Conservation (phyloP, 805 yeast species). For the Scheffersomyces amazonensis region DNA sequence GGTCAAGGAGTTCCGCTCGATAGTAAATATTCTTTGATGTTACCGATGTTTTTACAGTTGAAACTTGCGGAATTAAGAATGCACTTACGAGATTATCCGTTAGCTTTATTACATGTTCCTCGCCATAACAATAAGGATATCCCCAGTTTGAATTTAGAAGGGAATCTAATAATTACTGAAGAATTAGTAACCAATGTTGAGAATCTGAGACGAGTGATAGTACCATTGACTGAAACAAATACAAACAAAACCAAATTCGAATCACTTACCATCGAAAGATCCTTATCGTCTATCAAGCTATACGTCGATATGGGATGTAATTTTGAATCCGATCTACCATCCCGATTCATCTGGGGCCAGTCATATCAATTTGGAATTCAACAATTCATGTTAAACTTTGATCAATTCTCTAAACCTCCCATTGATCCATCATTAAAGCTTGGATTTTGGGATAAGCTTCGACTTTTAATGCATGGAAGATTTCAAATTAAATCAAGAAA, state of each 20-base stretch:
- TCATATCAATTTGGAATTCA: conserved; percentile 83
- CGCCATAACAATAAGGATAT: conserved; percentile 20
- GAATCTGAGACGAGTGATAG: conserved; percentile 57
- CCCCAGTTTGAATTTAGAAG: conserved; percentile 39
- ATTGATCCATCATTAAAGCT: conserved; percentile 79
- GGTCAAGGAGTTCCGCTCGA: conserved; percentile 85
- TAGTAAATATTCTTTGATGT: conserved; percentile 59
- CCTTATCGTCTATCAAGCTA: conserved; percentile 72
- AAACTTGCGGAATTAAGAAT: conserved; percentile 59
- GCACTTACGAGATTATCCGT: conserved; percentile 81
- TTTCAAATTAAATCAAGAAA: conserved; percentile 47
- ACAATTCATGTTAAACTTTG: conserved; percentile 72
- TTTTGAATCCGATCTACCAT: conserved; percentile 53
- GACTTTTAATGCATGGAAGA: conserved; percentile 75
- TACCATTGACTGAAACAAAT: conserved; percentile 36
- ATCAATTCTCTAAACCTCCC: conserved; percentile 86
- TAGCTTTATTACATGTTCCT: conserved; percentile 79
- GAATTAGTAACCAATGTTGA: conserved; percentile 47
- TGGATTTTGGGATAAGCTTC: conserved; percentile 91
- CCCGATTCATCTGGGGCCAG: conserved; percentile 79
- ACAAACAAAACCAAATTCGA: conserved; percentile 33
- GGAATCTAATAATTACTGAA: conserved; percentile 72
- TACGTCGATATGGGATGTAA: conserved; percentile 58
- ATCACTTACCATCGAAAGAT: conserved; percentile 65
- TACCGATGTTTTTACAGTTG: conserved; percentile 63